Evolutionary conservation across 2,329 filamentous ascomycete genomes (phyloP).

Genomic region (Beauveria rudraprayagi): DNA sequence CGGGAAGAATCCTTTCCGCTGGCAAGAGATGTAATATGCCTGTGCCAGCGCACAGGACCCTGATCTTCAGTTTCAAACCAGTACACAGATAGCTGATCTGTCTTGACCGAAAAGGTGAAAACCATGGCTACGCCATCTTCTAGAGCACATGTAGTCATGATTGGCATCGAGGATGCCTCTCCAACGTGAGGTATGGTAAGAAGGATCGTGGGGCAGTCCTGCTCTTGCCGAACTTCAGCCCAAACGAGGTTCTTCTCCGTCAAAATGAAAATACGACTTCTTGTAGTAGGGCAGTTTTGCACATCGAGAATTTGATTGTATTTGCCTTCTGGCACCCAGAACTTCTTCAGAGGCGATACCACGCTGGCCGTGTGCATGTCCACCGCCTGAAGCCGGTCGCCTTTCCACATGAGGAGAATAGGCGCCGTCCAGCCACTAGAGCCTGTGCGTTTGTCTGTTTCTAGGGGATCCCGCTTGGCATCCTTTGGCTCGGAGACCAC

Average conservation of each 20-base stretch:
- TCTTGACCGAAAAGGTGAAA: constrained; percentile 25
- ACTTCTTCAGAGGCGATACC: constrained; percentile 11
- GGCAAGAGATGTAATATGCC: constrained; percentile 25
- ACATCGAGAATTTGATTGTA: neutral
- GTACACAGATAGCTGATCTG: constrained; percentile 26
- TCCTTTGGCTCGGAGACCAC: constrained; percentile 23
- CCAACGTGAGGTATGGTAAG: constrained; percentile 8
- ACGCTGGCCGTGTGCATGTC: constrained; percentile 27
- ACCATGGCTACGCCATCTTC: constrained; percentile 21
- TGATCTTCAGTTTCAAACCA: constrained; percentile 23
- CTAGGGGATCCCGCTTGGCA: neutral
- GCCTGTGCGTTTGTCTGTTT: constrained; percentile 11
- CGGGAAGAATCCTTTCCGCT: constrained; percentile 8
- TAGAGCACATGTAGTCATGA: constrained; percentile 21
- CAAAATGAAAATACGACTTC: constrained; percentile 8
- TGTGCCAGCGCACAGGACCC: constrained; percentile 29
- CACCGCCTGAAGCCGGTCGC: constrained; percentile 25
- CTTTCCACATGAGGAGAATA: constrained; percentile 30
- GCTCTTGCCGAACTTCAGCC: neutral
- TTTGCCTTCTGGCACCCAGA: neutral
- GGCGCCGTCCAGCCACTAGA: neutral
- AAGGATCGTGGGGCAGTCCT: neutral
- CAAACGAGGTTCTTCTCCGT: constrained; percentile 5
- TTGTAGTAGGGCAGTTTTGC: neutral
- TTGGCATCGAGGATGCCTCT: neutral